These are phyloP conservation scores for Pseudocercospora macadamiae DNA, from an alignment of 2,329 filamentous ascomycete species.

Conservation along the genomic window DNA sequence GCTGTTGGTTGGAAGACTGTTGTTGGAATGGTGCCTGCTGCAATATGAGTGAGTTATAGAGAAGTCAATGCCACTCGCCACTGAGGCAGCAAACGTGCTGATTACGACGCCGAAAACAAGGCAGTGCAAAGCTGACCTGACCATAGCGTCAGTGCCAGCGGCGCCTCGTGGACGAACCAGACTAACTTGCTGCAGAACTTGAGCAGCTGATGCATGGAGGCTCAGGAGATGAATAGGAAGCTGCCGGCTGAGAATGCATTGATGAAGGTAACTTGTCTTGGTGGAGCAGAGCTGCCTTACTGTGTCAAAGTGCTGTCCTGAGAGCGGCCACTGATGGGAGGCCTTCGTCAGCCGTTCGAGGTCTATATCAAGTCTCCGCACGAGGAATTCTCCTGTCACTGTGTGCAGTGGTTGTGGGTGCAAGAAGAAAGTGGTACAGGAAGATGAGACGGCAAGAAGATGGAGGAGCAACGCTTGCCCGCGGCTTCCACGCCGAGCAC, in stretches of 20 bases:
- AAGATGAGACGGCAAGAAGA: no score
- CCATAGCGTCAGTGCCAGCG: constrained; percentile 11
- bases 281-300: not conserved
- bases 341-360: no score
- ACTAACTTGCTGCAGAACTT: not conserved
- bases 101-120: constrained; percentile 17
- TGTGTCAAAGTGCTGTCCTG: not conserved
- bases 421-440: no score
- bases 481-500: no score
- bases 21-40: constrained; percentile 2
- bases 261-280: no score
- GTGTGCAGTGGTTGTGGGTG: no score
- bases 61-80: constrained; percentile 12
- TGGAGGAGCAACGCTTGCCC: no score
- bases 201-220: not conserved
- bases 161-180: constrained; percentile 3
- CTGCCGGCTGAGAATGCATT: no score
- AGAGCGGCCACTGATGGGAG: no score
- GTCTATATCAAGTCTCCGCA: no score
- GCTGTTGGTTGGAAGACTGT: not conserved
- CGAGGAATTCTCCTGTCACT: no score
- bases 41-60: constrained; percentile 7
- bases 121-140: constrained; percentile 24
- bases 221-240: no score
- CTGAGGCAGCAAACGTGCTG: constrained; percentile 14